These are phyloP conservation scores for Talaromyces sp. DNA, from an alignment of 2,329 filamentous ascomycete genomes.

Conservation along the genomic window DNA sequence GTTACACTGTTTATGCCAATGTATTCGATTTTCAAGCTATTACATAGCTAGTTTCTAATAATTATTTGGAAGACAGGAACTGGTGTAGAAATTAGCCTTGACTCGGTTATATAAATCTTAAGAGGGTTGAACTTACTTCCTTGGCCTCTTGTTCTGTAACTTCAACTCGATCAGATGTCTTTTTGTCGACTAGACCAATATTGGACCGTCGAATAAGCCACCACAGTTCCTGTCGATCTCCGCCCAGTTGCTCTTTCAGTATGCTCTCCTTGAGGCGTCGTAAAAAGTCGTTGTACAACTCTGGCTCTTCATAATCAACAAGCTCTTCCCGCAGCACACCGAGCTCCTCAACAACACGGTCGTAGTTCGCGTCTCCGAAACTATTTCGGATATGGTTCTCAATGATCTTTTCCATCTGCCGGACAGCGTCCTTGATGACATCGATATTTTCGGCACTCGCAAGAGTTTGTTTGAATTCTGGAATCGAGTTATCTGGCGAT, in stretches of 20 bases:
- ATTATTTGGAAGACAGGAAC: constrained; percentile 19
- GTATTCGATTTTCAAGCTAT: background rate
- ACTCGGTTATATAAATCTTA: background rate
- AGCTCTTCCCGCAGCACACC: constrained; percentile 74
- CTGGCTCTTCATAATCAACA: constrained; percentile 67
- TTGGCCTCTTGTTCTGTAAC: constrained; percentile 67
- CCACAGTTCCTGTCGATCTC: constrained; percentile 80
- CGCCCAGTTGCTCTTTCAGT: constrained; percentile 63
- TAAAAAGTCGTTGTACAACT: constrained; percentile 70
- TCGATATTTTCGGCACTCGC: constrained; percentile 54
- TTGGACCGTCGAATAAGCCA: constrained; percentile 61
- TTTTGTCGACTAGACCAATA: constrained; percentile 67
- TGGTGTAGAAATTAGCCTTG: constrained; percentile 11
- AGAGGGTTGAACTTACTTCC: constrained; percentile 34
- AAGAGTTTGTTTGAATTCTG: constrained; percentile 82
- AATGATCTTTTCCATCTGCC: constrained; percentile 70
- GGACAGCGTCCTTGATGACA: constrained; percentile 60
- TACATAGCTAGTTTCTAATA: background rate
- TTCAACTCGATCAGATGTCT: constrained; percentile 57
- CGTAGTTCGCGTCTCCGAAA: constrained; percentile 70
- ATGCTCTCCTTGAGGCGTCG: constrained; percentile 66
- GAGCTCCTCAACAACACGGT: constrained; percentile 68
- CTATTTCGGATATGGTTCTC: constrained; percentile 64
- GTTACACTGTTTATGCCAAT: background rate
- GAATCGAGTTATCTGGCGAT: constrained; percentile 69